Evolutionary conservation across 495 filamentous ascomycete species (phyloP), one percentile per base, ranked within the genome.

Genomic region (Penicillium antarcticum): DNA sequence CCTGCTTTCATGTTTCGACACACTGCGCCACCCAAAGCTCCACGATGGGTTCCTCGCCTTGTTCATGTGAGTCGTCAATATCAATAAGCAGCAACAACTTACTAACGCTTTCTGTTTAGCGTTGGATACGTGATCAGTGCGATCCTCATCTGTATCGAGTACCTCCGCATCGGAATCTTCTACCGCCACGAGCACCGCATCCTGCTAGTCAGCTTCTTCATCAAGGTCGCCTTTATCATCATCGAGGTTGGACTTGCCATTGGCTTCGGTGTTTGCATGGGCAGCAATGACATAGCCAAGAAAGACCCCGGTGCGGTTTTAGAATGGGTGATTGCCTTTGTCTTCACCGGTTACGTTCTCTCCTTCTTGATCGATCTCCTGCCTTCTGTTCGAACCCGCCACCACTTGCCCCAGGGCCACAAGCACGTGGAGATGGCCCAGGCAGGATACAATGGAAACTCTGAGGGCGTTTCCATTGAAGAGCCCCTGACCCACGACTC

Each of bases 271-370:
- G 58, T 73, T 3, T 53, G 56, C 60, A 52, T 57, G 46, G 31
- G 48, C 13, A 69, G 69, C 55, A 71, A 62, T 23, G 69, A 69
- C 34, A 63, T 47, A n/a, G 17, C 42, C 1, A 52, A 71, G 45
- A 73, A 78, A 52, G 80, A 88, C 63, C 52, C 70, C 1, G 82
- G 75, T 13, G 85, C 85, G 0, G 72, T 86, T 13, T 62, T 89
- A 26, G 87, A 89, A 68, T 97, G 92, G 92, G 71, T 85, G 45
- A 86, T 98, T 53, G 85, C 91, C 18, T 85, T 97, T 57, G 75
- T 97, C 53, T 98, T 96, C 72, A 91, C 86, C 9, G 87, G 89
- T 60, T 97, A 95, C 67, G 75, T 96, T 36, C 79, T 95, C 41
- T 91, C 88, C 34, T 97, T 96, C 73, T 81, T 87, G 46, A 73